Evolutionary conservation across 176 grass and related monocot genomes (phyloP).

Genomic region (Pontederia crassipes): DNA sequence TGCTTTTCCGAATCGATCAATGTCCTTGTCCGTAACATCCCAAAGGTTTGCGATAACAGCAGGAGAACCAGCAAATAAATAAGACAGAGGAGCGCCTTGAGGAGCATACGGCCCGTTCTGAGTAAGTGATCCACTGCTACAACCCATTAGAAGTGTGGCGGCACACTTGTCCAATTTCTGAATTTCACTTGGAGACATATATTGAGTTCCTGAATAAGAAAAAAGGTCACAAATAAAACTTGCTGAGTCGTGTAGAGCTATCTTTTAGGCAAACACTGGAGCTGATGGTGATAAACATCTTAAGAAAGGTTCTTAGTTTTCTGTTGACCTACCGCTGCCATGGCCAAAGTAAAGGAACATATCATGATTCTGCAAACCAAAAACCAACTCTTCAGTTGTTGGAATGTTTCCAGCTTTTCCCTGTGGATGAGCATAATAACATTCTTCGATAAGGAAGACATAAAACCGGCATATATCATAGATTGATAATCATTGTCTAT

Average conservation of each 20-base stretch:
- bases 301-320: not conserved
- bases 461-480: not conserved
- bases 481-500: no score
- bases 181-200: slow-evolving; percentile 63
- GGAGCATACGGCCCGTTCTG: slow-evolving; percentile 65
- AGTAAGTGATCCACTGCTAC: slow-evolving; percentile 59
- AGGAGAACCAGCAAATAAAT: slow-evolving; percentile 75
- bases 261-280: not conserved
- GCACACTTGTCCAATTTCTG: slow-evolving; percentile 63
- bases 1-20: slow-evolving; percentile 64
- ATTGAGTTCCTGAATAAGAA: slow-evolving; percentile 57
- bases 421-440: slow-evolving; percentile 30
- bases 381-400: slow-evolving; percentile 44
- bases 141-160: slow-evolving; percentile 92
- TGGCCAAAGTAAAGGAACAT: slow-evolving; percentile 89
- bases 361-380: slow-evolving; percentile 60
- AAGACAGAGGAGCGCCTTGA: slow-evolving; percentile 60
- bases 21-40: slow-evolving; percentile 78
- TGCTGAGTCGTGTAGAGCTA: no score
- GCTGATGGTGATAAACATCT: not conserved
- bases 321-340: slow-evolving; percentile 64
- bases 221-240: not conserved
- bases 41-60: slow-evolving; percentile 66
- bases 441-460: slow-evolving; percentile 3
- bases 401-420: slow-evolving; percentile 49